Base-by-base conservation (phyloP, 2,329 filamentous ascomycete species). In the Epichloe coenophiala region DNA sequence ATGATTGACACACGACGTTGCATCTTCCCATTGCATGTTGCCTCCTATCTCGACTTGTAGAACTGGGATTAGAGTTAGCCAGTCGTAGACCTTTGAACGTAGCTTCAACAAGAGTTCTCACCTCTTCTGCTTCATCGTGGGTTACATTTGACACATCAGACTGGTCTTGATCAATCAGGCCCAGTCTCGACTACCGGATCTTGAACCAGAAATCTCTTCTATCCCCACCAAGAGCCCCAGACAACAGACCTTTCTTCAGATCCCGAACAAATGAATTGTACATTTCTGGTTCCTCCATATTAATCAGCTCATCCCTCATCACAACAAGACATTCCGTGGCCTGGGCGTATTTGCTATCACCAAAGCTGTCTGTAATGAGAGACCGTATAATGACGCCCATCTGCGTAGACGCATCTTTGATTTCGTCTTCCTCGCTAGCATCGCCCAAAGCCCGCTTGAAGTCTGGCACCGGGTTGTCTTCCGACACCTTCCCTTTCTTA, bases 191-290 rank as follows among this genome's bases (percentile, higher is more conserved):
- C 52, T 72, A 77, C 57, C 83, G 75, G 23, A 95, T 69, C 57
- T 77, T 72, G 70, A 80, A 86, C 89, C 89, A 96, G 69, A 96
- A 81, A 60, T 94, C 88, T 55, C 77, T 77, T 49, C 88, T 73
- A 59, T 94, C 84, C 0, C 88, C 89, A 38, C 83, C 81, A 3
- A 96, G 67, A 57, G 84, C 76, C 0, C 81, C 85, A 0, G 73
- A 76, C 7, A 89, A 64, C 1, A 96, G 63, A 51, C 81, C 80
- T 56, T 72, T 73, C 71, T 96, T 97, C 58, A 97, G 66, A 36
- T 76, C 74, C 40, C 65, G 71, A 42, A 94, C 60, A 56, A 90
- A 86, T 1, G 75, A 71, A 61, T 97, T 96, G 66, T 86, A 98
- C 31, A 87, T 59, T 0, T 64, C 75, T 0, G 88, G 84, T 63